These are phyloP conservation scores for Aspergillus brunneoviolaceus DNA, from an alignment of 2,329 filamentous ascomycete species.

Conservation along the genomic window DNA sequence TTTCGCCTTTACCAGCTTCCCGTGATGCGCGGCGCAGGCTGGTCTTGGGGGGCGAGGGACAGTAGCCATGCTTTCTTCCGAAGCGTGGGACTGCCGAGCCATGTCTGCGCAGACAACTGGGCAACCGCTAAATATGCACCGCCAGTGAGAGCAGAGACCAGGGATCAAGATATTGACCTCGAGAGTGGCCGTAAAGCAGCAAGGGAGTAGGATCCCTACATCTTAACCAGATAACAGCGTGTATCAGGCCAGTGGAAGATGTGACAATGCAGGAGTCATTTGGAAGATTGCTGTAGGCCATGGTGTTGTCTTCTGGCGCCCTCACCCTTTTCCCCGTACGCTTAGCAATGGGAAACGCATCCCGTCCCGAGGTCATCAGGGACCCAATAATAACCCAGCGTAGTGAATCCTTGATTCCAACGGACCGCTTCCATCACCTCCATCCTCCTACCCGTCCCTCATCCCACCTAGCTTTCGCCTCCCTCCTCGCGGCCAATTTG, in stretches of 20 bases:
- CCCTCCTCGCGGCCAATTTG: constrained; percentile 74
- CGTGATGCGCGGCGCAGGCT: constrained; percentile 74
- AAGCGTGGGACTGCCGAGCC: constrained; percentile 33
- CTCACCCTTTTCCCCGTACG: background rate
- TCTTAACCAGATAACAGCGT: background rate
- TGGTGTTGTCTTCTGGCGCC: background rate
- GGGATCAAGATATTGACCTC: constrained; percentile 16
- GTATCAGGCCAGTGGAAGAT: background rate
- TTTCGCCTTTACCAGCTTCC: constrained; percentile 88
- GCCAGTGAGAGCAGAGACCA: constrained; percentile 1
- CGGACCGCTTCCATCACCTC: constrained; percentile 56
- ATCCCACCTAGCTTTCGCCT: constrained; percentile 92
- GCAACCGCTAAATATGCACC: constrained; percentile 15
- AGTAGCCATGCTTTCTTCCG: constrained; percentile 65
- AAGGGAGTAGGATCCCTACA: constrained; percentile 9
- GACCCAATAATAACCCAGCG: background rate
- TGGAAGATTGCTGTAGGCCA: background rate
- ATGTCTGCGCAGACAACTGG: constrained; percentile 32
- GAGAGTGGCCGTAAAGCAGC: constrained; percentile 20
- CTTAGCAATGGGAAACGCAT: background rate
- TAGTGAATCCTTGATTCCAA: background rate
- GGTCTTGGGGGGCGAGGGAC: constrained; percentile 82
- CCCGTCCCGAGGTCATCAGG: background rate
- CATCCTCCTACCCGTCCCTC: constrained; percentile 93
- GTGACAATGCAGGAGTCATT: background rate